Conservation (phyloP, 306 rosid genomes). For the Aeschynomene evenia region DNA sequence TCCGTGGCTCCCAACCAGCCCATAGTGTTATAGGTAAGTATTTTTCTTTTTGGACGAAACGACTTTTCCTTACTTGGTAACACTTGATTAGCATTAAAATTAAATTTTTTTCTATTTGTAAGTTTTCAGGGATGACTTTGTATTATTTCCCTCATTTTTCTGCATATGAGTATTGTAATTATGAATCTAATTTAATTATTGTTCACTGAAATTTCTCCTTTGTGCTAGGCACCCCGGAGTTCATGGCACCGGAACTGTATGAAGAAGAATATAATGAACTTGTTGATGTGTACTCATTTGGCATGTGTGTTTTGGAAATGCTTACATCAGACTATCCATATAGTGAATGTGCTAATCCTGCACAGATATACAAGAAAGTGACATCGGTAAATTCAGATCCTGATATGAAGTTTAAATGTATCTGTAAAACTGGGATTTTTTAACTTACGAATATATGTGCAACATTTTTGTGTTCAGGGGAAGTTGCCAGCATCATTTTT, state of each 20-base stretch:
- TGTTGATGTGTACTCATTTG: constrained; percentile 91
- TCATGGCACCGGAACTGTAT: constrained; percentile 93
- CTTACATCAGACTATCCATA: constrained; percentile 82
- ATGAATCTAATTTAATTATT: constrained; percentile 3
- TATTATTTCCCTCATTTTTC: neutral
- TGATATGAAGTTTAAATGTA: neutral
- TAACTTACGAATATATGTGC: neutral
- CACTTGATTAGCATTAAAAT: too few species aligned
- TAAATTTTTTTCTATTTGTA: too few species aligned
- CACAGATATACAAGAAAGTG: constrained; percentile 95
- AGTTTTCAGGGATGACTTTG: too few species aligned
- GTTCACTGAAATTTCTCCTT: neutral
- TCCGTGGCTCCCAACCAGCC: constrained; percentile 66
- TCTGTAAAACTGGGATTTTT: constrained; percentile 1
- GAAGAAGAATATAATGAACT: constrained; percentile 91
- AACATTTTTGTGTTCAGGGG: constrained; percentile 49
- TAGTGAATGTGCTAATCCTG: constrained; percentile 79
- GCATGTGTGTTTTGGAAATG: constrained; percentile 96
- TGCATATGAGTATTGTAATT: neutral
- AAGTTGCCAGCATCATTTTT: constrained; percentile 74
- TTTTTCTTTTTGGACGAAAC: too few species aligned
- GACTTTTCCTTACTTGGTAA: too few species aligned
- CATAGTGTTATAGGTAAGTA: constrained; percentile 96
- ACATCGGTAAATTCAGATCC: constrained; percentile 58
- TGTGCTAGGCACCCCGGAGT: constrained; percentile 81